Evolutionary conservation across 2,329 filamentous ascomycete genomes (phyloP).

Genomic region (Diaporthe sp.): DNA sequence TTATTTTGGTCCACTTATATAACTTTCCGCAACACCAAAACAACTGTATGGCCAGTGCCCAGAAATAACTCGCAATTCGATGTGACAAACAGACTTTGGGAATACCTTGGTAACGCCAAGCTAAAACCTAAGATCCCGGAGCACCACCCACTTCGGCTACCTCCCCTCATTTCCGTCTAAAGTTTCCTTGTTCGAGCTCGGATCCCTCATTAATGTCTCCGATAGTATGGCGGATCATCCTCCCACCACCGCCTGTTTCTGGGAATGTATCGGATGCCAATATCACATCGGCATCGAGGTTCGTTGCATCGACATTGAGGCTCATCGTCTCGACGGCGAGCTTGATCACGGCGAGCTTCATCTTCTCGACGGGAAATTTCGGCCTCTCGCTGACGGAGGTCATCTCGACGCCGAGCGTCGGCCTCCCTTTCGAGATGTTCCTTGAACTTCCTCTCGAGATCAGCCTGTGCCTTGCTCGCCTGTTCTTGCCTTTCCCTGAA

Average conservation of each 20-base stretch:
- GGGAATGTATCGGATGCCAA: no score
- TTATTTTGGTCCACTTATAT: neutral
- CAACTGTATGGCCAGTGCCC: neutral
- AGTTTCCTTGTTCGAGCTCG: neutral
- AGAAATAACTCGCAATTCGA: neutral
- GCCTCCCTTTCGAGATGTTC: neutral
- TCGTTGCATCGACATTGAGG: no score
- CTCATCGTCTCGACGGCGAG: no score
- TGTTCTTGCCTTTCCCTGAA: no score
- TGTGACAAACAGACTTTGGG: neutral
- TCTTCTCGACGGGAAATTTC: no score
- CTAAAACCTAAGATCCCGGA: neutral
- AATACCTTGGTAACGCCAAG: neutral
- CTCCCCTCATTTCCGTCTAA: neutral
- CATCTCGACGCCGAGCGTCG: neutral
- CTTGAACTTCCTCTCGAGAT: neutral
- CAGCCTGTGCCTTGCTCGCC: neutral
- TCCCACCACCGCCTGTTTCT: no score
- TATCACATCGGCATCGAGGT: no score
- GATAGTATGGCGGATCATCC: no score
- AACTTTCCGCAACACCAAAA: neutral
- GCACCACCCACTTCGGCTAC: neutral
- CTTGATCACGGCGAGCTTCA: neutral
- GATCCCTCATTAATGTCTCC: no score
- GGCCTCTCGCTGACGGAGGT: neutral